Conservation (phyloP, 164 flowering plant genomes). For the Magnolia officinalis region DNA sequence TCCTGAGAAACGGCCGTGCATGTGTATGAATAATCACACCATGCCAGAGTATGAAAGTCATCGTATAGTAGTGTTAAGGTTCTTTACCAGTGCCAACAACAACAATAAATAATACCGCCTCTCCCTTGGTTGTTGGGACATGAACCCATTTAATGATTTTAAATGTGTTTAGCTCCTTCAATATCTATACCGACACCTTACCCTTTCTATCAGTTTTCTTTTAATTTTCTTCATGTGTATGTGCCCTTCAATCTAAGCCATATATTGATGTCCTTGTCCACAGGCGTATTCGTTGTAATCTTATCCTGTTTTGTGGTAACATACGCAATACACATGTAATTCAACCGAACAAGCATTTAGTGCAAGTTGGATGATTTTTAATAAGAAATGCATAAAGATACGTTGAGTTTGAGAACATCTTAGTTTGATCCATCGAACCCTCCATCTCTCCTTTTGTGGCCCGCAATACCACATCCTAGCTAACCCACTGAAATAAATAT, state of each 20-base stretch:
- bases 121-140: constrained; percentile 34
- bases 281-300: neutral
- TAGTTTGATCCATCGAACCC: neutral
- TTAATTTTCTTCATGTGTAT: neutral
- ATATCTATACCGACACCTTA: constrained; percentile 19
- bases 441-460: neutral
- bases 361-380: neutral
- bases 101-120: constrained; percentile 32
- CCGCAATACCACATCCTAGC: too few relatives aligned
- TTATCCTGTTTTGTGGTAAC: neutral
- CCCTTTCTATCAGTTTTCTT: neutral
- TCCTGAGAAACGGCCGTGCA: neutral
- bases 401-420: neutral
- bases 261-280: neutral
- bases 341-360: neutral
- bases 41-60: constrained; percentile 9
- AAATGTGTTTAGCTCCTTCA: constrained; percentile 21
- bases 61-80: constrained; percentile 15
- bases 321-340: too few relatives aligned
- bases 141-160: constrained; percentile 32
- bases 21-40: neutral
- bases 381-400: neutral
- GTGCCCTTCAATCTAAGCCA: neutral
- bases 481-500: too few relatives aligned
- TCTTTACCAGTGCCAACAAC: constrained; percentile 38